phyloP scores from a whole-genome alignment of 2,329 filamentous ascomycete genomes.

The Boeremia exigua region DNA sequence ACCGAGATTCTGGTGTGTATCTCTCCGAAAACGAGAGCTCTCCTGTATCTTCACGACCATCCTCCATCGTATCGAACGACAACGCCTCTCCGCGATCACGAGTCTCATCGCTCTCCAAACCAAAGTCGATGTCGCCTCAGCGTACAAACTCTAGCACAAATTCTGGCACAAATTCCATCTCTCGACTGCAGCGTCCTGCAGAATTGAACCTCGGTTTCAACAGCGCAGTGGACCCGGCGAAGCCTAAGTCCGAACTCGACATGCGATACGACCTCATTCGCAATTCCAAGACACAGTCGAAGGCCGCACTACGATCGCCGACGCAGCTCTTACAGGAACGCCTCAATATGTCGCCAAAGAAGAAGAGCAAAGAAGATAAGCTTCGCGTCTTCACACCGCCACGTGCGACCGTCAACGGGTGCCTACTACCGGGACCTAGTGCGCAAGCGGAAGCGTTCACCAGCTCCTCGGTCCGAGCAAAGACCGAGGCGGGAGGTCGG shows the following conservation, averaged over 20 bases:
- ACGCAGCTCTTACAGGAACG: conserved; percentile 41
- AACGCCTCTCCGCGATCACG: conserved; percentile 9
- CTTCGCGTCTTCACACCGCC: conserved; percentile 36
- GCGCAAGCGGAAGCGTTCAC: conserved; percentile 30
- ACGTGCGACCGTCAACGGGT: conserved; percentile 32
- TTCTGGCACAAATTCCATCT: conserved; percentile 13
- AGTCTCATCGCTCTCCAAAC: conserved; percentile 19
- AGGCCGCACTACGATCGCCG: conserved; percentile 40
- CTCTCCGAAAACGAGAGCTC: conserved; percentile 26
- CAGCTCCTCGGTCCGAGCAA: conserved; percentile 36
- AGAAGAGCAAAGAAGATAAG: conserved; percentile 23
- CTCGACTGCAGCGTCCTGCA: conserved; percentile 35
- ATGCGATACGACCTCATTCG: conserved; percentile 39
- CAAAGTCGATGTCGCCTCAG: conserved; percentile 11
- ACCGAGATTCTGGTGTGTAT: conserved; percentile 36
- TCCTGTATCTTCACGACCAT: conserved; percentile 11
- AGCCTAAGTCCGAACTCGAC: conserved; percentile 42
- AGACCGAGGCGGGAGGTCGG: conserved; percentile 27
- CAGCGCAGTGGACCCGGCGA: conserved; percentile 11
- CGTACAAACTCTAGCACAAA: conserved; percentile 17
- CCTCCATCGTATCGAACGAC: conserved; percentile 22
- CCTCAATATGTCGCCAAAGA: conserved; percentile 32
- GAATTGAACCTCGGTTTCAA: conserved; percentile 36
- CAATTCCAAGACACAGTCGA: conserved; percentile 38
- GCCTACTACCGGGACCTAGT: conserved; percentile 37